phyloP scores from a whole-genome alignment of 345 rosid genomes.

The Odontarrhena argentea region DNA sequence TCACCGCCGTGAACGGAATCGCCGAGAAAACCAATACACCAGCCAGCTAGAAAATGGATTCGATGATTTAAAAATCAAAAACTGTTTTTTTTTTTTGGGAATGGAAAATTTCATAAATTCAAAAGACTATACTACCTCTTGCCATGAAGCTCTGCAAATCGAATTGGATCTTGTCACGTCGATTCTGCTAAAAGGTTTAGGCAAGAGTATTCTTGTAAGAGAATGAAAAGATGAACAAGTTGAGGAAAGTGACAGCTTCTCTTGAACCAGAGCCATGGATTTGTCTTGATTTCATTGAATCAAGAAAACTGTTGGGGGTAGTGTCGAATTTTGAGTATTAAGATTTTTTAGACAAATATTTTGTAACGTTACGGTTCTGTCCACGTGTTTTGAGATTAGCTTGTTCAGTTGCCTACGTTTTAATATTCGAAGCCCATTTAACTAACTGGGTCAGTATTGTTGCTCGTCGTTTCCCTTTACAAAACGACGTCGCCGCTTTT shows the following conservation, averaged over 20 bases:
- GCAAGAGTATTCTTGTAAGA: conserved; percentile 1
- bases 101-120: not conserved
- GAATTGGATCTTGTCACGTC: conserved; percentile 33
- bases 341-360: not conserved
- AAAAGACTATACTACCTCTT: conserved; percentile 53
- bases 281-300: not conserved
- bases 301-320: not conserved
- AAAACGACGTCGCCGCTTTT: no score
- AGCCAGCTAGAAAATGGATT: conserved; percentile 54
- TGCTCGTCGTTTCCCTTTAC: no score
- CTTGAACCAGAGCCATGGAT: conserved; percentile 43
- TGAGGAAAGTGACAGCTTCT: conserved; percentile 40
- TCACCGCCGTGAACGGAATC: conserved; percentile 85
- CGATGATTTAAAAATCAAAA: not conserved
- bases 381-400: conserved; percentile 30
- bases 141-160: conserved; percentile 81
- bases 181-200: conserved; percentile 19
- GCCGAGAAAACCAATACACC: conserved; percentile 92
- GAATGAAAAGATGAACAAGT: conserved; percentile 39
- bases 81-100: not conserved
- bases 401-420: not conserved
- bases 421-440: no score
- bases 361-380: not conserved
- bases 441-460: no score
- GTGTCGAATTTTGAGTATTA: no score